phyloP scores from a whole-genome alignment of 2,329 filamentous ascomycete genomes.

The Setomelanomma holmii region DNA sequence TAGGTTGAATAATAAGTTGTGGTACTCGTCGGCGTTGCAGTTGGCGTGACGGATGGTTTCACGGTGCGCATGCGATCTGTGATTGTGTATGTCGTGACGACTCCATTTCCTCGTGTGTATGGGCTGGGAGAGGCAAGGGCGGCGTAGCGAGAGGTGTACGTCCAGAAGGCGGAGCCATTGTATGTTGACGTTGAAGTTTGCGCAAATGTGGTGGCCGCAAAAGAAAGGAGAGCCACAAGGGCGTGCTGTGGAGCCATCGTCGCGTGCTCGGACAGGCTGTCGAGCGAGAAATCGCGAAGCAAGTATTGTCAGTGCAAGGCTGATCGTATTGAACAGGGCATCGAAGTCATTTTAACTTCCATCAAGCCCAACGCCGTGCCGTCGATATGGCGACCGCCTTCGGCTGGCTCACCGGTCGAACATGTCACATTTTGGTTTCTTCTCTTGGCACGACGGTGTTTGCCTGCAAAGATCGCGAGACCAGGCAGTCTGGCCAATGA shows the following conservation, averaged over 20 bases:
- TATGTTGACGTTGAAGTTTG: slow-evolving; percentile 10
- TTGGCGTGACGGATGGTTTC: slow-evolving; percentile 34
- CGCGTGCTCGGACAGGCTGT: slow-evolving; percentile 8
- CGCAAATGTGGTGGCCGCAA: slow-evolving; percentile 16
- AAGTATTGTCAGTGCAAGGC: slow-evolving; percentile 16
- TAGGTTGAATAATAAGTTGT: slow-evolving; percentile 12
- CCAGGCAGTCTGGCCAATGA: slow-evolving; percentile 14
- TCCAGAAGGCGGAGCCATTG: slow-evolving; percentile 29
- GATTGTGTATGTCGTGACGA: slow-evolving; percentile 12
- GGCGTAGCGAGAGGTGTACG: slow-evolving; percentile 27
- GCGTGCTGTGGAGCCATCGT: slow-evolving; percentile 25
- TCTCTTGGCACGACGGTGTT: slow-evolving; percentile 19
- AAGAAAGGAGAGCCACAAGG: slow-evolving; percentile 20
- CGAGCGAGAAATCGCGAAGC: slow-evolving; percentile 14
- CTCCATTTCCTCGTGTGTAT: slow-evolving; percentile 20
- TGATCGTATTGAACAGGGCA: slow-evolving; percentile 17
- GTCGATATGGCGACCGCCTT: slow-evolving; percentile 11
- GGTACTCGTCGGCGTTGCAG: slow-evolving; percentile 25
- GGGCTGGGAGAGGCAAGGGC: slow-evolving; percentile 17
- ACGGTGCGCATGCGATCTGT: slow-evolving; percentile 23
- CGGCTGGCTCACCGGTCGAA: slow-evolving; percentile 29
- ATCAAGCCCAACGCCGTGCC: slow-evolving; percentile 16
- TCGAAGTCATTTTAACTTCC: slow-evolving; percentile 29
- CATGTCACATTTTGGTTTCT: slow-evolving; percentile 25
- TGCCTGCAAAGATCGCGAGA: slow-evolving; percentile 22